A percentile compares a stretch with the other conserved stretches of the same genome.
Conservation (phyloP, 768 basidiomycete species). For the Daedaleopsis sinensis region DNA sequence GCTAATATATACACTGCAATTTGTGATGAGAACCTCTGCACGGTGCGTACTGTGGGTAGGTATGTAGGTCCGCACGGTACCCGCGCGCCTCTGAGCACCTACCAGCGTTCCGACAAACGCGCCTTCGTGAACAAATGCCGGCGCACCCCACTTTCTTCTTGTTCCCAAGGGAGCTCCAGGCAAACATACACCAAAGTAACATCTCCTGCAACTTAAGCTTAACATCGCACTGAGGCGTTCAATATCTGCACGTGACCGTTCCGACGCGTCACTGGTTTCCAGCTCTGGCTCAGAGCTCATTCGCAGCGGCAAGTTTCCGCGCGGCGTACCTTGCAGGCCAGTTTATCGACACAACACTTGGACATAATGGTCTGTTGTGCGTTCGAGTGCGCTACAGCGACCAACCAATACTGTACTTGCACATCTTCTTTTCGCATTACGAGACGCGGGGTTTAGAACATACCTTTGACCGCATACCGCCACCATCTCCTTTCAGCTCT, state of each 20-base stretch:
- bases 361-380: background rate
- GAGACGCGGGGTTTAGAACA: background rate
- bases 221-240: no score
- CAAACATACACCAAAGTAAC: no score
- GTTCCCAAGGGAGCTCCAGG: background rate
- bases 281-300: slow-evolving; percentile 2
- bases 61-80: background rate
- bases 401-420: background rate
- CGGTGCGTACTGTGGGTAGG: background rate
- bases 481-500: no score
- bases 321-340: slow-evolving; percentile 5
- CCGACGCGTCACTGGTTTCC: slow-evolving; percentile 13
- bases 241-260: slow-evolving; percentile 20
- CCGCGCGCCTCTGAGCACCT: background rate
- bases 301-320: slow-evolving; percentile 3
- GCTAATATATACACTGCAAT: background rate
- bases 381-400: background rate
- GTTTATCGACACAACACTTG: background rate
- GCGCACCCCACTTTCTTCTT: no score
- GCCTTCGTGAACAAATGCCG: no score
- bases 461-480: background rate
- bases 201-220: no score
- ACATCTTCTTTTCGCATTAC: no score
- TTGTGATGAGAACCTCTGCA: no score
- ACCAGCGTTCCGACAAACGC: no score